A percentile compares a stretch with the other conserved stretches of the same genome.
Evolutionary conservation across 169 alveolate species (phyloP).

Genomic region (Hammondia hammondi): DNA sequence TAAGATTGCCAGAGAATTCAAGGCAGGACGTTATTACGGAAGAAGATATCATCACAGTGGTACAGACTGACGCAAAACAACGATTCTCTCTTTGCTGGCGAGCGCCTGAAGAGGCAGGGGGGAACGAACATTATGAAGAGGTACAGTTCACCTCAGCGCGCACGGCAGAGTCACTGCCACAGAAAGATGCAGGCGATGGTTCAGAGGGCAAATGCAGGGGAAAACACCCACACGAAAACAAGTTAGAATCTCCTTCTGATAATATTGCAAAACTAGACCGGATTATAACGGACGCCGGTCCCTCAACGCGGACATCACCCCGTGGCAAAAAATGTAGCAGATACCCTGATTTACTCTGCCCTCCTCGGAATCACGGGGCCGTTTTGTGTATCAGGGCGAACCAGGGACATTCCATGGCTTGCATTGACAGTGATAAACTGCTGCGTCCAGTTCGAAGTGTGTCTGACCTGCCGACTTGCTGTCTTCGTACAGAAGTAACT

Average conservation of each 20-base stretch:
- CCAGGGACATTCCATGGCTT: conserved; percentile 39
- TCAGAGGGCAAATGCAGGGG: too few species aligned
- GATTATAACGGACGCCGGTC: too few species aligned
- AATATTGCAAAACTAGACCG: too few species aligned
- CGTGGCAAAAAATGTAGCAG: neutral
- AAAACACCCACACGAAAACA: too few species aligned
- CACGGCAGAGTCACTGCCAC: too few species aligned
- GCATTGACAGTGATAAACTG: conserved; percentile 21
- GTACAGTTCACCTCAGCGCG: neutral
- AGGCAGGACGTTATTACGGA: neutral
- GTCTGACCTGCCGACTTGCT: neutral
- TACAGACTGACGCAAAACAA: conserved; percentile 5
- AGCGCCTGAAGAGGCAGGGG: neutral
- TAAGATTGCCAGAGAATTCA: neutral
- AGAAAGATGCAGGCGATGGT: too few species aligned
- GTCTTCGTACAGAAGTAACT: neutral
- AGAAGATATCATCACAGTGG: conserved; percentile 2
- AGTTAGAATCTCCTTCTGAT: too few species aligned
- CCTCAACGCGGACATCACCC: too few species aligned
- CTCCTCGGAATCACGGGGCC: neutral
- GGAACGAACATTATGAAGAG: neutral
- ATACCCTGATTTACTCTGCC: neutral
- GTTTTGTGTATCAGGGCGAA: neutral
- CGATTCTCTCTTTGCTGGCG: conserved; percentile 31
- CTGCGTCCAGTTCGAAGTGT: neutral